Base-by-base conservation (phyloP, 129 eudicot species). In the Erigeron canadensis region DNA sequence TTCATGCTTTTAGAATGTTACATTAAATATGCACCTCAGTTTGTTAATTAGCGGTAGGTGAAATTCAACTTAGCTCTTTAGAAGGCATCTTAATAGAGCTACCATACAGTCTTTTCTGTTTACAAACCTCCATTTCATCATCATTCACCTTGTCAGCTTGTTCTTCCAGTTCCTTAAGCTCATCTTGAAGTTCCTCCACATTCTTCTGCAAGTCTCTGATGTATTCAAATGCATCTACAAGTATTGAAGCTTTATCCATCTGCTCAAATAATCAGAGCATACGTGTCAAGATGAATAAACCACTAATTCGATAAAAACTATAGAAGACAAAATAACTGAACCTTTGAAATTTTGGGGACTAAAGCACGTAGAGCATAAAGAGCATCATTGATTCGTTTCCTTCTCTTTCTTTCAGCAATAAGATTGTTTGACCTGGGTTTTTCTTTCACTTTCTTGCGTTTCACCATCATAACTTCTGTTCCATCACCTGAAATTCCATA, bases 341-440 rank as follows among this genome's bases (percentile, higher is more conserved):
- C 97, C 97, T 91, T 91, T 68, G 97, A 46, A 67, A 91, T 88
- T 4, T 74, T 88, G 28, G 97, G 97, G 74, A 91, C 97, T 72
- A 91, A 67, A 72, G 97, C 71, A n/a, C 95, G 91, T 18, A 91
- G 80, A 56, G 85, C 71, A 48, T 74, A 81, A 19, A 85, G 79
- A 55, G 89, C 86, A 12, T 82, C 82, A 34, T 82, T 86, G 54
- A 91, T 88, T 81, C 89, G 81, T 28, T 41, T 68, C 84, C 97
- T 87, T 62, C 97, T 75, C 44, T 82, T 84, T 63, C 97, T 83
- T 84, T 91, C 97, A 15, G 87, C 84, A 7, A 64, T 16, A 45
- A 88, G 89, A 79, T 91, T 91, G 81, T 91, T 91, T 63, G 97
- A 88, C 23, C 70, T 79, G 70, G 12, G 78, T 51, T 51, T 73